A percentile compares a stretch with the other conserved stretches of the same genome.
Conservation (phyloP, 2,329 filamentous ascomycete species). For the Aspergillus uvarum region DNA sequence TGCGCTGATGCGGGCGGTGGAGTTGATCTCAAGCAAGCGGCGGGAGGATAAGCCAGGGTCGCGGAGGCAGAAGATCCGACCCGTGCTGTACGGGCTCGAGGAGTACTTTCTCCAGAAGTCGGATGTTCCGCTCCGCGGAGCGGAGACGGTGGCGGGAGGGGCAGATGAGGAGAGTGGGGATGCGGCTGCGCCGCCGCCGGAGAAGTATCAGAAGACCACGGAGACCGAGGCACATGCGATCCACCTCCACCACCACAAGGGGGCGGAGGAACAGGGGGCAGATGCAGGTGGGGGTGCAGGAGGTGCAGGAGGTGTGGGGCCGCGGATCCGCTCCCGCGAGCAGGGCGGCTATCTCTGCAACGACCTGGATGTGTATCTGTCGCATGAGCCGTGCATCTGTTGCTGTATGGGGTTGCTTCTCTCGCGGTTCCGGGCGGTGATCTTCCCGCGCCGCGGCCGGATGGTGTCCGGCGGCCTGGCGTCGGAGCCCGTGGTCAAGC, state of each 20-base stretch:
- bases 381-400: constrained; percentile 94
- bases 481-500: constrained; percentile 57
- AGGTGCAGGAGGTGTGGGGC: not conserved
- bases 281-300: not conserved
- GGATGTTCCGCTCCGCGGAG: constrained; percentile 25
- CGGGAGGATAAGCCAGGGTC: constrained; percentile 26
- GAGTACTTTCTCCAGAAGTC: constrained; percentile 47
- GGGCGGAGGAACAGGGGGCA: constrained; percentile 8
- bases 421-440: constrained; percentile 82
- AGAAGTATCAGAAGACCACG: constrained; percentile 22
- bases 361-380: constrained; percentile 87
- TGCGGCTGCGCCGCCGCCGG: constrained; percentile 11
- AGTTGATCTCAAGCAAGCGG: constrained; percentile 44
- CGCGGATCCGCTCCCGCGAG: constrained; percentile 67
- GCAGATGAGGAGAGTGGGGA: not conserved
- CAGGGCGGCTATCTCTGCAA: constrained; percentile 90
- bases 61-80: constrained; percentile 15
- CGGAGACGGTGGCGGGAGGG: constrained; percentile 49
- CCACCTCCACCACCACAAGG: constrained; percentile 11
- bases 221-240: constrained; percentile 14
- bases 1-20: constrained; percentile 47
- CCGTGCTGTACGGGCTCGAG: constrained; percentile 29
- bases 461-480: constrained; percentile 85
- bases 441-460: constrained; percentile 63
- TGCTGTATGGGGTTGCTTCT: constrained; percentile 96